A percentile compares a stretch with the other conserved stretches of the same genome.
phyloP scores from a whole-genome alignment of 345 rosid genomes.

The Eucalyptus marginata region DNA sequence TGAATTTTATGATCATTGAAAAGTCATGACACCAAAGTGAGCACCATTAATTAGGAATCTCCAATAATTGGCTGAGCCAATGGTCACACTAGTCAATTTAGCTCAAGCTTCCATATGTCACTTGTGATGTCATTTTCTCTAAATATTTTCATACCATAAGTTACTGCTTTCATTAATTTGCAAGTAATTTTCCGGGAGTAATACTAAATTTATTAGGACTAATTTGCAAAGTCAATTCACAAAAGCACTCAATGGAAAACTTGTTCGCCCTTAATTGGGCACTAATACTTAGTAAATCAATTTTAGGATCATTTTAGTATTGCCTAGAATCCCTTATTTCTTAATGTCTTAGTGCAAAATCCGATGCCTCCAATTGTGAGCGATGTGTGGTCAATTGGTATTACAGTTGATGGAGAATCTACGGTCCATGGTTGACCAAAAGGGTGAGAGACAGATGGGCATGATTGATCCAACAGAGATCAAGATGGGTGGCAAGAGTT shows the following conservation, averaged over 20 bases:
- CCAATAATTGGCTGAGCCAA: neutral
- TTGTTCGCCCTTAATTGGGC: neutral
- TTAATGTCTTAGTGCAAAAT: neutral
- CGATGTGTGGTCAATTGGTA: neutral
- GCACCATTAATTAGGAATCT: neutral
- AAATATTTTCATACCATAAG: too few species aligned
- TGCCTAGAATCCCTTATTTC: neutral
- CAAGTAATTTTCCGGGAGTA: neutral
- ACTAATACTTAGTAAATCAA: neutral
- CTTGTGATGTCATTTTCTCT: neutral
- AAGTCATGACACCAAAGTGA: too few species aligned
- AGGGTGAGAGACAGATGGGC: constrained; percentile 22
- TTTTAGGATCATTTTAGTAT: neutral
- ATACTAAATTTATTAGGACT: neutral
- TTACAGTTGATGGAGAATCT: constrained; percentile 9
- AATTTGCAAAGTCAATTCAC: neutral
- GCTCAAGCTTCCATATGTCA: neutral
- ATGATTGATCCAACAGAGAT: constrained; percentile 36
- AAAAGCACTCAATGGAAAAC: neutral
- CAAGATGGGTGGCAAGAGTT: constrained; percentile 26
- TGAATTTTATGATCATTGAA: too few species aligned
- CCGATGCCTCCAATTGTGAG: neutral
- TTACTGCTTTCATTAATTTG: neutral
- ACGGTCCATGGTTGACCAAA: neutral
- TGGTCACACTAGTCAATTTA: neutral